These are phyloP conservation scores for Stagonosporopsis rhizophila DNA, from an alignment of 2,329 filamentous ascomycete genomes.

Conservation along the genomic window DNA sequence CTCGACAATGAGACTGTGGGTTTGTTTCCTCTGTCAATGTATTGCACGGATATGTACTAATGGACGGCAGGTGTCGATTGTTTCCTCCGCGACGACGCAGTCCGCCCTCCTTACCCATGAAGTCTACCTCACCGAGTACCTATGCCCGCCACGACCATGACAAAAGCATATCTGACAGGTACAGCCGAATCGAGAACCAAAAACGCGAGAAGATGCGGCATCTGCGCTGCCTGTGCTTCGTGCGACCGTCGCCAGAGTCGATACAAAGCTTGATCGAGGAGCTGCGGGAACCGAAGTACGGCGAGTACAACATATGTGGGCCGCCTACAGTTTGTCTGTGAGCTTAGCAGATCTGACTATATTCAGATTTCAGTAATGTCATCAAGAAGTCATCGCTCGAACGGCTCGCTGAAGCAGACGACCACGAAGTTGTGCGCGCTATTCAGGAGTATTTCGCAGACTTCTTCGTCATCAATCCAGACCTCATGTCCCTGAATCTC, in stretches of 20 bases:
- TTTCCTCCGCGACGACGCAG: constrained; percentile 95
- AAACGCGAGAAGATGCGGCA: constrained; percentile 97
- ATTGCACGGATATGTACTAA: constrained; percentile 22
- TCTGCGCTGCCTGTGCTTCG: constrained; percentile 88
- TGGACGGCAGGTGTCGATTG: constrained; percentile 72
- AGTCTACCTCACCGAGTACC: constrained; percentile 89
- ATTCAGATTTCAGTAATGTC: constrained; percentile 87
- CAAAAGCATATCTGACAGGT: constrained; percentile 29
- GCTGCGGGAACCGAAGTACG: constrained; percentile 93
- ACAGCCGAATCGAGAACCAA: constrained; percentile 80
- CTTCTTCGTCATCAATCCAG: constrained; percentile 92
- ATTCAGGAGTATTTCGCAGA: constrained; percentile 98
- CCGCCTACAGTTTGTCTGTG: constrained; percentile 21
- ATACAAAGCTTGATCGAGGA: constrained; percentile 96
- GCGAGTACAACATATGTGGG: constrained; percentile 87
- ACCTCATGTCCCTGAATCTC: constrained; percentile 83
- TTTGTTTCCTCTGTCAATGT: constrained; percentile 51
- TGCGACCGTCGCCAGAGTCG: constrained; percentile 89
- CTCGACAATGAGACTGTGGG: constrained; percentile 88
- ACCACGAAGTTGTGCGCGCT: constrained; percentile 92
- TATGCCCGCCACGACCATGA: constrained; percentile 13
- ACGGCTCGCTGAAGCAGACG: constrained; percentile 91
- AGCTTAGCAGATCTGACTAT: constrained; percentile 28
- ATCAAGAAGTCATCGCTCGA: constrained; percentile 96
- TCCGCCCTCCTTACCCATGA: constrained; percentile 94